Evolutionary conservation across 225 moss, liverwort and hornwort species (phyloP), one percentile per base, ranked within the genome.

Genomic region (Polytrichum formosum): DNA sequence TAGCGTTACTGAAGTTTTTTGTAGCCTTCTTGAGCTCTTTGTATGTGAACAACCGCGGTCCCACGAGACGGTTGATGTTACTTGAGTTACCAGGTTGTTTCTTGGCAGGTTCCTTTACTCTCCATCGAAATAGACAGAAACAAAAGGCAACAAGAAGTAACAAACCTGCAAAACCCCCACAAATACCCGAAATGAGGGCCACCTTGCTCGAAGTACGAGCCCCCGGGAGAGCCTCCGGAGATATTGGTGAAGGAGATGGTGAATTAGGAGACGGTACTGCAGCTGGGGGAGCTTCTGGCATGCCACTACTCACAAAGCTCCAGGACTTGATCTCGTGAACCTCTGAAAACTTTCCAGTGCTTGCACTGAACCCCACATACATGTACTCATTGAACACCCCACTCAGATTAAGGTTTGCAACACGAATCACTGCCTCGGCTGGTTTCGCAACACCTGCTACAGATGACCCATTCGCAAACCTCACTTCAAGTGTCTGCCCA

Each of bases 41-140:
- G 63, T 63, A 63, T 28, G 63, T 63, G 63, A 63, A 87, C 37
- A 81, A 73, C n/a, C 81, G 78, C 8, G 84, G 6, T 58, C 58
- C 58, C 20, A 58, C 1, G 21, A 6, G 21, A n/a, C 21, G 58
- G 46, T 46, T 46, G 46, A 16, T 16, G 13, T 13, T 46, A 46
- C 46, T 46, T 46, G 46, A 13, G 13, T 46, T 46, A 4, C 46
- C 46, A 46, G 46, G 13, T 46, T 16, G 46, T 46, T 46, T 46
- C 46, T 46, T 46, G 46, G 16, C 13, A 46, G 46, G 46, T 46
- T 46, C 46, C 13, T 46, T 13, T 16, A 46, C 13, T 46, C 0
- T 46, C 46, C 46, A 46, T 46, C 46, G 46, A 13, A 46, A 46
- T 46, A 46, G 46, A 46, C 46, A 46, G 46, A 46, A 46, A 16